phyloP scores from a whole-genome alignment of 805 yeast species.

The Nakazawaea pomicola region DNA sequence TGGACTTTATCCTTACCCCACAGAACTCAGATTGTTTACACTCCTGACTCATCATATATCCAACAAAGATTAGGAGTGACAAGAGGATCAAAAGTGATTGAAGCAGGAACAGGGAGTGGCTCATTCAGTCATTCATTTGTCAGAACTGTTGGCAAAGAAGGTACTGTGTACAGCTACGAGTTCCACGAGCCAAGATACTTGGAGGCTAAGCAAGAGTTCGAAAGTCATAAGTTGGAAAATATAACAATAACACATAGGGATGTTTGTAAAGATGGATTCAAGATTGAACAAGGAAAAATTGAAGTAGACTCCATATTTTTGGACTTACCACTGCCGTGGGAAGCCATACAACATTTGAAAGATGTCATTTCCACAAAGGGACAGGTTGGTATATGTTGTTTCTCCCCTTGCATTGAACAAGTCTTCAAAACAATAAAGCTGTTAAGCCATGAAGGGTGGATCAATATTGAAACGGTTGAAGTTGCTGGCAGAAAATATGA shows the following conservation, averaged over 20 bases:
- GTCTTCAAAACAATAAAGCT: slow-evolving; percentile 82
- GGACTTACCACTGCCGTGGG: slow-evolving; percentile 97
- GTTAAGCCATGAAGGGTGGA: slow-evolving; percentile 75
- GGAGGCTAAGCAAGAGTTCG: slow-evolving; percentile 77
- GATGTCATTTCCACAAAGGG: slow-evolving; percentile 48
- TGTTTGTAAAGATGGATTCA: slow-evolving; percentile 86
- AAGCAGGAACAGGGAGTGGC: slow-evolving; percentile 98
- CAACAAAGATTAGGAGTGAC: slow-evolving; percentile 73
- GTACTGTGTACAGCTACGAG: slow-evolving; percentile 78
- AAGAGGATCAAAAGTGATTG: slow-evolving; percentile 77
- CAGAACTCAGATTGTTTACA: slow-evolving; percentile 94
- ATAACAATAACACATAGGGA: slow-evolving; percentile 76
- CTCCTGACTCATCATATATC: slow-evolving; percentile 91
- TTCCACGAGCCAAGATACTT: slow-evolving; percentile 80
- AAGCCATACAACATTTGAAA: slow-evolving; percentile 75
- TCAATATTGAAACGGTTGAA: slow-evolving; percentile 86
- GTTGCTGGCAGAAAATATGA: slow-evolving; percentile 83
- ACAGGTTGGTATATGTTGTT: slow-evolving; percentile 79
- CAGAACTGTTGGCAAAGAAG: slow-evolving; percentile 59
- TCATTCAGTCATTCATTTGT: slow-evolving; percentile 92
- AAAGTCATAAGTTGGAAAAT: slow-evolving; percentile 56
- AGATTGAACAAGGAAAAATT: slow-evolving; percentile 39
- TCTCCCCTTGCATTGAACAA: slow-evolving; percentile 97
- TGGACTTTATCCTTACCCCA: slow-evolving; percentile 98
- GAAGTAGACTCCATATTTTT: slow-evolving; percentile 74